Evolutionary conservation across 2,329 filamentous ascomycete genomes (phyloP).

Genomic region (Phoma sp.): DNA sequence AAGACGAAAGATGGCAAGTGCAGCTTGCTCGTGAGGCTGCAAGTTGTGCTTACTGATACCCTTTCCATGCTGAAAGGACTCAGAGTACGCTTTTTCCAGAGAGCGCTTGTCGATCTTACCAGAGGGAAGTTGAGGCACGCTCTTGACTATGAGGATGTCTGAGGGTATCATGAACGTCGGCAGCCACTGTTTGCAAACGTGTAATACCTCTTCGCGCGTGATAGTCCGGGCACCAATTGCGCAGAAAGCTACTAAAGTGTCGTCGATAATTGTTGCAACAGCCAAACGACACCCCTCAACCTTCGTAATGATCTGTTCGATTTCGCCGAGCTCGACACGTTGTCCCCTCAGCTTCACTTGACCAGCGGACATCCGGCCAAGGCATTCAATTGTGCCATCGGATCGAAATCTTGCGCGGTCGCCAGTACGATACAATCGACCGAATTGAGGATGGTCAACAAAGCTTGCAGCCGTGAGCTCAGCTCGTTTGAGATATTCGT

Average conservation of each 20-base stretch:
- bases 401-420: constrained; percentile 75
- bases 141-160: constrained; percentile 68
- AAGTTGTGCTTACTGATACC: background rate
- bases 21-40: constrained; percentile 19
- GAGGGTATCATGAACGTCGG: constrained; percentile 83
- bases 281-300: constrained; percentile 62
- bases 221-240: constrained; percentile 56
- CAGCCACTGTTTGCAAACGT: constrained; percentile 74
- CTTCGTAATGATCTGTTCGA: constrained; percentile 45
- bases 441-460: constrained; percentile 67
- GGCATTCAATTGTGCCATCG: constrained; percentile 77
- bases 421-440: constrained; percentile 80
- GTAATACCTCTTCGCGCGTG: constrained; percentile 55
- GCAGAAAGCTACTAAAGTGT: constrained; percentile 77
- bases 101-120: constrained; percentile 79
- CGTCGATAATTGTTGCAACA: constrained; percentile 69
- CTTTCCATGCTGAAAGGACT: constrained; percentile 24
- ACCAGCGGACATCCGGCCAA: constrained; percentile 78
- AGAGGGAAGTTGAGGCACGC: constrained; percentile 77
- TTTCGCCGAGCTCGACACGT: constrained; percentile 75
- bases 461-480: constrained; percentile 78
- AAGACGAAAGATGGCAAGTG: constrained; percentile 47
- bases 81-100: constrained; percentile 64
- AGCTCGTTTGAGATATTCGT: constrained; percentile 79
- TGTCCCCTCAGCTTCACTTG: constrained; percentile 90